Conservation (phyloP, 495 filamentous ascomycete species). For the Penicillium fimorum region DNA sequence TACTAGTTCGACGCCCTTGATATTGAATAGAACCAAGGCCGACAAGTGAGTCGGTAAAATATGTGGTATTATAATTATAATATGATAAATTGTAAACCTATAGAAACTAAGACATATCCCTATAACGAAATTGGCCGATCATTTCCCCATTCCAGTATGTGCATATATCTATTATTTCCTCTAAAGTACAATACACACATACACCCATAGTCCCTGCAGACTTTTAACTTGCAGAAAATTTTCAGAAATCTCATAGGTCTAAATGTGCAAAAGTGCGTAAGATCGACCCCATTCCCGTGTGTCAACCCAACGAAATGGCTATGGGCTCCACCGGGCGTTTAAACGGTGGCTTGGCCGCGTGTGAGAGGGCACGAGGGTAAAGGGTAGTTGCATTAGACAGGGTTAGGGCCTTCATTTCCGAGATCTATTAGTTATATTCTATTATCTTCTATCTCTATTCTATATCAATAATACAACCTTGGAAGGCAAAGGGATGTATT, state of each 20-base stretch:
- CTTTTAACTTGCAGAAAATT: not conserved
- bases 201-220: not conserved
- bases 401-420: not conserved
- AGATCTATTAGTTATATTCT: no score
- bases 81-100: not conserved
- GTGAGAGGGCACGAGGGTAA: slow-evolving; percentile 18
- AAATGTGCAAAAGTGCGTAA: slow-evolving; percentile 12
- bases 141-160: not conserved
- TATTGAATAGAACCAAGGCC: not conserved
- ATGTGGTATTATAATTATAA: not conserved
- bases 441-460: no score
- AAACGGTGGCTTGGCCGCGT: slow-evolving; percentile 21
- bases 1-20: not conserved
- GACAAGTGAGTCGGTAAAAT: no score
- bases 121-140: not conserved
- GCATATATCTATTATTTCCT: not conserved
- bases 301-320: slow-evolving; percentile 19
- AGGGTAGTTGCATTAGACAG: slow-evolving; percentile 13
- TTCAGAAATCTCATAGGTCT: not conserved
- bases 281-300: slow-evolving; percentile 28
- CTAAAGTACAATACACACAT: no score
- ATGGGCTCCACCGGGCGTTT: slow-evolving; percentile 26
- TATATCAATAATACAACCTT: no score
- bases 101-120: slow-evolving; percentile 1
- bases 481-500: not conserved